These are phyloP conservation scores for Parsonsia alboflavescens DNA, from an alignment of 257 asterid genomes.

Conservation along the genomic window DNA sequence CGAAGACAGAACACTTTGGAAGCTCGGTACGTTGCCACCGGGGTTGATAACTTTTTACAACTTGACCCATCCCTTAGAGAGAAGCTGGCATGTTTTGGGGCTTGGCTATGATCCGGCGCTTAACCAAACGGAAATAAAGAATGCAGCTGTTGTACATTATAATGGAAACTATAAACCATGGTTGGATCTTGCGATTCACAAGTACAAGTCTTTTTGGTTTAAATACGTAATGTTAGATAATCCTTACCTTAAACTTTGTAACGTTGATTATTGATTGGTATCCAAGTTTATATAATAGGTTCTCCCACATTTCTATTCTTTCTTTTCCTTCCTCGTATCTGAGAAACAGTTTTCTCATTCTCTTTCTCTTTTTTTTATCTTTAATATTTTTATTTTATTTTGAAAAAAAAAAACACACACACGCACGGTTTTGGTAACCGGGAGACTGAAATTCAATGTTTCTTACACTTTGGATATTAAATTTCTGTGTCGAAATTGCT, in stretches of 20 bases:
- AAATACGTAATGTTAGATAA: constrained; percentile 61
- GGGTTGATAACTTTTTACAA: constrained; percentile 92
- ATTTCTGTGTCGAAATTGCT: too few relatives aligned
- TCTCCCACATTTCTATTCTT: not conserved
- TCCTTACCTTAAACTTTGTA: constrained; percentile 59
- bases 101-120: constrained; percentile 97
- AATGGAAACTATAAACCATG: constrained; percentile 98
- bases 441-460: too few relatives aligned
- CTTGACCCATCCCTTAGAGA: constrained; percentile 76
- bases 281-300: not conserved
- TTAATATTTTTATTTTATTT: too few relatives aligned
- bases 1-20: constrained; percentile 91
- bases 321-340: not conserved
- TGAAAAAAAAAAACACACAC: too few relatives aligned
- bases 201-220: constrained; percentile 85
- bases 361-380: too few relatives aligned
- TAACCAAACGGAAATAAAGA: constrained; percentile 70
- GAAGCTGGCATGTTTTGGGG: constrained; percentile 93
- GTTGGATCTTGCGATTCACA: constrained; percentile 87
- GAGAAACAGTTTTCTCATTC: too few relatives aligned
- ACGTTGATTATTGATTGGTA: constrained; percentile 21
- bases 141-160: constrained; percentile 87
- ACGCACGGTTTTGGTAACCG: too few relatives aligned
- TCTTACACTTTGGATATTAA: too few relatives aligned
- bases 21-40: constrained; percentile 91